A percentile compares a stretch with the other conserved stretches of the same genome.
Conservation (phyloP, 371 early-diverging fungal species). For the Cokeromyces recurvatus region DNA sequence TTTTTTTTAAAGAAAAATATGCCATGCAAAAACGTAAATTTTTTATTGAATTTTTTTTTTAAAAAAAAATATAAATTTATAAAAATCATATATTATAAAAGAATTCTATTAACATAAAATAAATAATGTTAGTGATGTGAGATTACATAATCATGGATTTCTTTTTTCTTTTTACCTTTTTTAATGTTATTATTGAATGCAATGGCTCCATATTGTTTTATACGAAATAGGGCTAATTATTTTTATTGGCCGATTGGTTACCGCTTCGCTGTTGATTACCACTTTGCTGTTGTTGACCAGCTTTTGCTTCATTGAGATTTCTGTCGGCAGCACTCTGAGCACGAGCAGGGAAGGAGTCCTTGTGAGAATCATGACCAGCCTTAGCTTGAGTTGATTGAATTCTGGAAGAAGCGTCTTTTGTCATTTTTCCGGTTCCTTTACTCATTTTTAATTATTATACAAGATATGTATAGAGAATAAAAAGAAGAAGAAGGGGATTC, state of each 20-base stretch:
- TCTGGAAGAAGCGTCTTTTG: slow-evolving; percentile 1
- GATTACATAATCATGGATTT: no score
- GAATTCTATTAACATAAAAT: no score
- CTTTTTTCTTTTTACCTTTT: no score
- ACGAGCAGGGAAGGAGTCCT: slow-evolving; percentile 6
- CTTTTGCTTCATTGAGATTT: not conserved
- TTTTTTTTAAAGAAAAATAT: not conserved
- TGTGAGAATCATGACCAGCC: not conserved
- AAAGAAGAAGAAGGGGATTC: not conserved
- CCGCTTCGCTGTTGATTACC: no score
- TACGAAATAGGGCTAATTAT: no score
- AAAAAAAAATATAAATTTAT: not conserved
- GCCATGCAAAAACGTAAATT: not conserved
- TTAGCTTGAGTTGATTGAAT: slow-evolving; percentile 15
- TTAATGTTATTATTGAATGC: no score
- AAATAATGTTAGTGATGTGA: no score
- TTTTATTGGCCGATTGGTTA: no score
- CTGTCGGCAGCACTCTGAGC: slow-evolving; percentile 8
- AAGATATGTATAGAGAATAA: no score
- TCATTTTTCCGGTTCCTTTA: not conserved
- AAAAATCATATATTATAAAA: no score
- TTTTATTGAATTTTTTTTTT: not conserved
- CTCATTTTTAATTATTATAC: slow-evolving; percentile 14
- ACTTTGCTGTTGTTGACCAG: not conserved
- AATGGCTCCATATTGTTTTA: no score